Conservation (phyloP, 345 rosid species). For the Noccaea bulbosa region DNA sequence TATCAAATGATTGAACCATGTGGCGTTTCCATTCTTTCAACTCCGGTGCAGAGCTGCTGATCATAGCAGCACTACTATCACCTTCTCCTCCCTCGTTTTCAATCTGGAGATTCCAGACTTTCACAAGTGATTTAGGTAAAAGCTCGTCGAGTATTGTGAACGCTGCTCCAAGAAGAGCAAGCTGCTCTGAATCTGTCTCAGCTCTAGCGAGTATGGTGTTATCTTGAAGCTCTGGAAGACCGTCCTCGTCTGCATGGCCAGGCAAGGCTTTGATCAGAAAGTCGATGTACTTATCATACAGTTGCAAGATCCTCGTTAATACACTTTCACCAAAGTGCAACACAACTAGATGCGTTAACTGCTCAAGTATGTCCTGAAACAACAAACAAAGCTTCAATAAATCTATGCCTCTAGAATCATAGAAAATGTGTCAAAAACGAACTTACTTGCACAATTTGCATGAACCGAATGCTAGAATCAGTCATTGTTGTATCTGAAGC, state of each 20-base stretch:
- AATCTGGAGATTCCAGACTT: constrained; percentile 66
- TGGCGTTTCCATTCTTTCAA: constrained; percentile 90
- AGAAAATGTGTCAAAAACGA: constrained; percentile 17
- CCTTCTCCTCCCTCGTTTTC: constrained; percentile 53
- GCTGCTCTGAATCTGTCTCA: constrained; percentile 93
- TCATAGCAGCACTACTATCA: constrained; percentile 52
- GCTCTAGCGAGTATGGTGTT: constrained; percentile 62
- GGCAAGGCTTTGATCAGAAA: constrained; percentile 78
- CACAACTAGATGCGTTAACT: constrained; percentile 71
- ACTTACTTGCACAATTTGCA: constrained; percentile 82
- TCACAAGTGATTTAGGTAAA: constrained; percentile 61
- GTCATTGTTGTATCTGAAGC: constrained; percentile 65
- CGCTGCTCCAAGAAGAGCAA: constrained; percentile 89
- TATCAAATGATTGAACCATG: constrained; percentile 88
- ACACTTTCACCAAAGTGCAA: constrained; percentile 84
- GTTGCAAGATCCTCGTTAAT: constrained; percentile 68
- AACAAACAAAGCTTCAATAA: constrained; percentile 24
- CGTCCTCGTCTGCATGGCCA: constrained; percentile 89
- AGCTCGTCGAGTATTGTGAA: constrained; percentile 89
- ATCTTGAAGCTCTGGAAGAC: constrained; percentile 79
- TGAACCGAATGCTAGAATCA: constrained; percentile 78
- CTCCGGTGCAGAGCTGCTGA: constrained; percentile 56
- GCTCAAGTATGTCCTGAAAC: constrained; percentile 82
- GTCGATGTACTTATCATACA: constrained; percentile 84
- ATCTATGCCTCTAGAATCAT: neutral